Percentiles rank a stretch among this genome's conserved stretches.
Evolutionary conservation across 495 filamentous ascomycete genomes (phyloP).

Genomic region (Entonaema liquescens): DNA sequence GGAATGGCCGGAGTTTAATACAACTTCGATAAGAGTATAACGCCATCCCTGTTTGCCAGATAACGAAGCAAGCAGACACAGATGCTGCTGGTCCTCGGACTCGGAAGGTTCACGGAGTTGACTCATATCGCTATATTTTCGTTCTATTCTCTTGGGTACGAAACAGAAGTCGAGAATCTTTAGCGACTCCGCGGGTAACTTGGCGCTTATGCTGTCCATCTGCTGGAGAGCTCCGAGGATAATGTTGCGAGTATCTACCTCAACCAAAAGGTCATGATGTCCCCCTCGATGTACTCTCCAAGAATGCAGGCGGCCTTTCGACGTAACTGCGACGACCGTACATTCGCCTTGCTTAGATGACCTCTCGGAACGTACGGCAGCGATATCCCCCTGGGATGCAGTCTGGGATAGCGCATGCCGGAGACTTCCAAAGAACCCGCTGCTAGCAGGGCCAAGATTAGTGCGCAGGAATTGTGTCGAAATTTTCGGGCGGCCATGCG

Average conservation of each 20-base stretch:
- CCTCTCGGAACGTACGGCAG: conserved; percentile 73
- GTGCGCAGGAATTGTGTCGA: conserved; percentile 75
- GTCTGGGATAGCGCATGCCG: conserved; percentile 73
- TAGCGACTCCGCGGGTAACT: conserved; percentile 50
- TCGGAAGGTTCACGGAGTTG: conserved; percentile 51
- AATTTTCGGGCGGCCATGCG: conserved; percentile 84
- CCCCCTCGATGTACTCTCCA: conserved; percentile 91
- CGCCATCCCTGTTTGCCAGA: conserved; percentile 45
- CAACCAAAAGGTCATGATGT: conserved; percentile 63
- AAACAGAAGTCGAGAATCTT: conserved; percentile 60
- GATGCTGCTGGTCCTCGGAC: conserved; percentile 56
- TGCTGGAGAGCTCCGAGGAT: conserved; percentile 48
- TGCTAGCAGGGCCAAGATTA: conserved; percentile 55
- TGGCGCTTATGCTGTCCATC: conserved; percentile 38
- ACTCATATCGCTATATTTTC: conserved; percentile 53
- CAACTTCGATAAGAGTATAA: conserved; percentile 57
- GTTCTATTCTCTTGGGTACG: conserved; percentile 54
- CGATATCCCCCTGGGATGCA: conserved; percentile 75
- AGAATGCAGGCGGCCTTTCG: conserved; percentile 75
- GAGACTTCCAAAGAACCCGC: conserved; percentile 79
- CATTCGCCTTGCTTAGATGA: conserved; percentile 81
- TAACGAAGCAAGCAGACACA: conserved; percentile 53
- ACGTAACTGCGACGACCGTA: conserved; percentile 79
- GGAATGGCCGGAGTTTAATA: conserved; percentile 45
- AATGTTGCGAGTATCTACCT: conserved; percentile 51